Conservation (phyloP, 2,329 filamentous ascomycete species). For the Colletotrichum nymphaeae region DNA sequence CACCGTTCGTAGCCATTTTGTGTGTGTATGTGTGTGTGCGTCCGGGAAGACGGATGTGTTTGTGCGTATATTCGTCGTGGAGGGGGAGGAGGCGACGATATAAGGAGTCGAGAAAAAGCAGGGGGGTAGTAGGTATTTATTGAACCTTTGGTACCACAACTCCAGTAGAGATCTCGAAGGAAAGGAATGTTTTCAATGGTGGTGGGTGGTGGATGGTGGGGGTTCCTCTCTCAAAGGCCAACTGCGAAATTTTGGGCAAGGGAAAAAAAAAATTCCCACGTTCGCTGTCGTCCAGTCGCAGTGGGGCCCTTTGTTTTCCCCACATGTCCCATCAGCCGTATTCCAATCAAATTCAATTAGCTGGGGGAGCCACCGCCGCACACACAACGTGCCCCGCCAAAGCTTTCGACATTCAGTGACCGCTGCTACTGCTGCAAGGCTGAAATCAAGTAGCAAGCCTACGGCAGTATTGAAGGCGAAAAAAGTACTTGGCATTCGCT, state of each 20-base stretch:
- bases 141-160: conserved; percentile 14
- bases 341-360: conserved; percentile 25
- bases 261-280: conserved; percentile 34
- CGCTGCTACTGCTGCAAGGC: conserved; percentile 29
- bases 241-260: conserved; percentile 21
- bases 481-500: background rate
- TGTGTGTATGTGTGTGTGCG: conserved; percentile 28
- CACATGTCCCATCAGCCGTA: conserved; percentile 16
- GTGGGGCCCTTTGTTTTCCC: background rate
- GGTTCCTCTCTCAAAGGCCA: conserved; percentile 23
- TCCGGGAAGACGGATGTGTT: background rate
- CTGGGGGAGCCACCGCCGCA: background rate
- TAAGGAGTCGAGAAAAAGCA: background rate
- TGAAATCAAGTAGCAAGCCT: background rate
- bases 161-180: conserved; percentile 23
- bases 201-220: conserved; percentile 31
- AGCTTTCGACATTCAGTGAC: conserved; percentile 34
- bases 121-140: background rate
- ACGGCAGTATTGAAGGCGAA: background rate
- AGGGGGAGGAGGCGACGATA: background rate
- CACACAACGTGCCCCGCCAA: conserved; percentile 34
- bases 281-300: conserved; percentile 22
- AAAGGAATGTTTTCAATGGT: conserved; percentile 25
- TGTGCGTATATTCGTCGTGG: background rate
- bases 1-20: conserved; percentile 60